phyloP scores from a whole-genome alignment of 352 stramenopile genomes.

The Pythium sukuiense region DNA sequence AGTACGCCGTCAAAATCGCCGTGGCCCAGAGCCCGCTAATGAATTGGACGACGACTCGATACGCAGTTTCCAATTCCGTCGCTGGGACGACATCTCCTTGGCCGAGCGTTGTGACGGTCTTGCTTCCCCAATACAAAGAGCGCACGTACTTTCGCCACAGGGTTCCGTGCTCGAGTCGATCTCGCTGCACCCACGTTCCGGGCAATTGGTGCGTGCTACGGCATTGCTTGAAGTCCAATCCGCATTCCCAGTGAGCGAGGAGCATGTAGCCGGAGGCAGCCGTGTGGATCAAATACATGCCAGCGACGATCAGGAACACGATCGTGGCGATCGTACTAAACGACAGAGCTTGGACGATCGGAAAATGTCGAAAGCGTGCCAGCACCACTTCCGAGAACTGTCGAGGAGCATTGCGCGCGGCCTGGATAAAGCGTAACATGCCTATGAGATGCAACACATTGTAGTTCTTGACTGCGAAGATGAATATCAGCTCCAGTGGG shows the following conservation, averaged over 20 bases:
- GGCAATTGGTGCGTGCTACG: constrained; percentile 19
- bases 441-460: constrained; percentile 53
- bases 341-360: constrained; percentile 35
- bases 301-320: constrained; percentile 42
- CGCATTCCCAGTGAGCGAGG: constrained; percentile 37
- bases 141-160: constrained; percentile 53
- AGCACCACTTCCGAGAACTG: constrained; percentile 32
- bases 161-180: constrained; percentile 51
- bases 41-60: constrained; percentile 65
- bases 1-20: constrained; percentile 65
- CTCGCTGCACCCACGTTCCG: constrained; percentile 57
- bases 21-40: constrained; percentile 66
- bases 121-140: constrained; percentile 69
- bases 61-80: constrained; percentile 52
- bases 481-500: constrained; percentile 39
- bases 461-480: constrained; percentile 30
- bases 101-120: constrained; percentile 68
- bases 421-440: constrained; percentile 29
- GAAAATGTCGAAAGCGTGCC: constrained; percentile 20
- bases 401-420: constrained; percentile 13
- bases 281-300: constrained; percentile 59
- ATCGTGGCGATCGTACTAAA: constrained; percentile 51
- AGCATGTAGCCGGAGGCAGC: constrained; percentile 64
- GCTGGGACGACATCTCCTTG: constrained; percentile 68
- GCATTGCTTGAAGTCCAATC: constrained; percentile 23